Base-by-base conservation (phyloP, 2,329 filamentous ascomycete species). In the Calycina marina region DNA sequence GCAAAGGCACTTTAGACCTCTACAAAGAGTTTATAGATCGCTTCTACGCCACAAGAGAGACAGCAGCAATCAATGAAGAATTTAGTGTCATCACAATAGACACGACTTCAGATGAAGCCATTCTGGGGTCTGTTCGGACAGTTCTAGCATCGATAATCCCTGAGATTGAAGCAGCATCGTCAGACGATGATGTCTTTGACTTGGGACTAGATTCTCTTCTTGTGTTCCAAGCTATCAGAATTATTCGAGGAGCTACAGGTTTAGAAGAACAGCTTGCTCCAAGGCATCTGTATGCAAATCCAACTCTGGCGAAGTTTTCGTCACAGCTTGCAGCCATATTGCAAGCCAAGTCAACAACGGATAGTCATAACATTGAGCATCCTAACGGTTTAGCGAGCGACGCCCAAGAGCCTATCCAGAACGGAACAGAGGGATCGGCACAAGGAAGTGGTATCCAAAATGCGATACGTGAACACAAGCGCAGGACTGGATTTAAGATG, bases 191-290 rank as follows among this genome's bases (percentile, higher is more conserved):
- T 27, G 6, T 27, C 8, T 27, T 27, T 12, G 13, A 12, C 12
- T 12, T 27, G 6, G 25, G 25, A 8, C 25, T 27, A 12, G 25
- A 27, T 16, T 20, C 15, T 6, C 34, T 35, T 5, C 27, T 35
- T 12, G 32, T 35, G 11, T 30, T 35, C 14, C 32, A 14, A 13
- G 32, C 22, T 6, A 14, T 35, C 12, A 30, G 12, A 17, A 35
- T 18, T 12, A 30, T 35, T 25, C 25, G 32, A 25, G 32, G 11
- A 4, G 26, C 32, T 14, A 35, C 32, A 13, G 32, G 32, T 6
- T 15, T 35, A 11, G 9, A 35, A 14, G 32, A 35, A 16, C 32
- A 25, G 14, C 26, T 35, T 25, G 32, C 32, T 30, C 32, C 32
- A 14, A 10, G 32, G 17, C 27, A 35, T 17, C 27, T 35, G 5